Evolutionary conservation across 306 rosid species (phyloP).

Genomic region (Geum urbanum): DNA sequence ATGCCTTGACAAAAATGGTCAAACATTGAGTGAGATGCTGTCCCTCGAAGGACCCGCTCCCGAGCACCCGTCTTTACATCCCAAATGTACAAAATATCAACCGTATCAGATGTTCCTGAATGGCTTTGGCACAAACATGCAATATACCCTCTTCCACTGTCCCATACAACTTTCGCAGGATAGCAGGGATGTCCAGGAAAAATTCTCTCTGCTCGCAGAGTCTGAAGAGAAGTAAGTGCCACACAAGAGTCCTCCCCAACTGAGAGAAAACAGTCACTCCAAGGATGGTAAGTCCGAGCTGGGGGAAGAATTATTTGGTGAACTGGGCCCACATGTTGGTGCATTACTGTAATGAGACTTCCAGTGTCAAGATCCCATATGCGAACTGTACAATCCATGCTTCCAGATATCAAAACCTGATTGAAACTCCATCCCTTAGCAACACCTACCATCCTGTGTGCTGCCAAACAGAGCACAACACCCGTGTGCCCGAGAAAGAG

Average conservation of each 20-base stretch:
- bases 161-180: conserved; percentile 95
- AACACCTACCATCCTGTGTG: conserved; percentile 59
- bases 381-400: conserved; percentile 82
- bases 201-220: conserved; percentile 85
- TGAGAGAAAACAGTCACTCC: conserved; percentile 89
- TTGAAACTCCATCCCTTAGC: conserved; percentile 41
- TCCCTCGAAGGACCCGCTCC: conserved; percentile 81
- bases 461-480: conserved; percentile 91
- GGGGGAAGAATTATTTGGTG: conserved; percentile 87
- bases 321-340: conserved; percentile 92
- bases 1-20: conserved; percentile 82
- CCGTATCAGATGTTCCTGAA: conserved; percentile 59
- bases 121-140: conserved; percentile 70
- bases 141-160: conserved; percentile 80
- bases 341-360: conserved; percentile 65
- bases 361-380: conserved; percentile 85
- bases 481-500: conserved; percentile 69
- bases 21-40: conserved; percentile 87
- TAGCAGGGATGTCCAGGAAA: conserved; percentile 83
- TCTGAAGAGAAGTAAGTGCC: conserved; percentile 80
- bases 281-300: conserved; percentile 55
- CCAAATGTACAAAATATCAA: conserved; percentile 76
- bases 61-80: conserved; percentile 88
- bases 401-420: conserved; percentile 82
- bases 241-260: conserved; percentile 96